A percentile compares a stretch with the other conserved stretches of the same genome.
Conservation (phyloP, 2,329 filamentous ascomycete species). For the Neoscytalidium dimidiatum region DNA sequence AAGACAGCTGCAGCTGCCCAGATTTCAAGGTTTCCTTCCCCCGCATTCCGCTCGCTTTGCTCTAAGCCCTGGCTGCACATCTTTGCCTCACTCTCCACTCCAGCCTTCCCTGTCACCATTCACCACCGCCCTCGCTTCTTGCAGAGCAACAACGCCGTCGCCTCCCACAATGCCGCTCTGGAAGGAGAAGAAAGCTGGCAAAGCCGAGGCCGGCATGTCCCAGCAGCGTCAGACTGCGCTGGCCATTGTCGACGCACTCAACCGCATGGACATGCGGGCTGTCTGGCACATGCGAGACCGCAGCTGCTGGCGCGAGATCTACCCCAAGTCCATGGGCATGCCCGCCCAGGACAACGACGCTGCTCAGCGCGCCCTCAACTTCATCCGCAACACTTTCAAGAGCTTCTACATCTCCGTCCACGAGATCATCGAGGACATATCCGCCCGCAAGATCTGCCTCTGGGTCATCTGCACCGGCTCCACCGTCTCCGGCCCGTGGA, state of each 20-base stretch:
- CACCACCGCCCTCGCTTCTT: background rate
- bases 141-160: background rate
- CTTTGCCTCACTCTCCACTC: background rate
- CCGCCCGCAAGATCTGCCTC: conserved; percentile 11
- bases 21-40: background rate
- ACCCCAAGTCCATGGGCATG: conserved; percentile 2
- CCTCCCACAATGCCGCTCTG: conserved; percentile 2
- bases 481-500: conserved; percentile 25
- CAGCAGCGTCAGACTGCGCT: conserved; percentile 29
- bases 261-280: conserved; percentile 18
- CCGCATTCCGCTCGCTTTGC: background rate
- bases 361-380: conserved; percentile 9
- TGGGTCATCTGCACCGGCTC: conserved; percentile 10
- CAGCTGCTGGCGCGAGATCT: conserved; percentile 15
- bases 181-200: background rate
- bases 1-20: background rate
- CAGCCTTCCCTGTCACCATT: background rate
- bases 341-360: conserved; percentile 6
- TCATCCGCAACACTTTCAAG: conserved; percentile 17
- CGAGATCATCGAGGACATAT: conserved; percentile 17
- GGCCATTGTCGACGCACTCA: conserved; percentile 17
- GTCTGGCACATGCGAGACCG: conserved; percentile 9
- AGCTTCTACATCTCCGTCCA: conserved; percentile 7
- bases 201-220: conserved; percentile 18
- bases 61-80: background rate